These are phyloP conservation scores for Kwoniella newhampshirensis DNA, from an alignment of 768 basidiomycete species.

Conservation along the genomic window DNA sequence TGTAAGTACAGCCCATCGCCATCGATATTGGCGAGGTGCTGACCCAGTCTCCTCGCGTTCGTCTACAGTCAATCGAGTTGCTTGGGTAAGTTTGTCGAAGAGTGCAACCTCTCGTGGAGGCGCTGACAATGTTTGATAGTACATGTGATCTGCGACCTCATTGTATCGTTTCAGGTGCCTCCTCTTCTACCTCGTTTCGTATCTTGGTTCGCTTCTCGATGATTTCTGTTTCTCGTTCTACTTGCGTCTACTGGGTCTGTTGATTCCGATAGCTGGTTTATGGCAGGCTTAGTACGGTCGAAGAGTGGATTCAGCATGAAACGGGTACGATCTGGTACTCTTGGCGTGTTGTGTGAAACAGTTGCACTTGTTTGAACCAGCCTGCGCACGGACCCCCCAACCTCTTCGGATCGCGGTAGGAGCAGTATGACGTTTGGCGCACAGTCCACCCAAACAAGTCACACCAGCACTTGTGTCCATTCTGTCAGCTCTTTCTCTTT, in stretches of 20 bases:
- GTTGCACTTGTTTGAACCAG: too few relatives aligned
- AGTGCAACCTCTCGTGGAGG: not conserved
- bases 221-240: too few relatives aligned
- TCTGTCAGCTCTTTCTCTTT: not conserved
- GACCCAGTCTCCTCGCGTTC: not conserved
- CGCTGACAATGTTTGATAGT: slow-evolving; percentile 9
- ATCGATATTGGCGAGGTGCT: not conserved
- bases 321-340: too few relatives aligned
- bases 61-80: slow-evolving; percentile 30
- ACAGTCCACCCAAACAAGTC: not conserved
- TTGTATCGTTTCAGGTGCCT: too few relatives aligned
- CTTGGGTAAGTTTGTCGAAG: slow-evolving; percentile 18
- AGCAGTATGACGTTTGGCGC: not conserved
- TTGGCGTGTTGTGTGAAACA: too few relatives aligned
- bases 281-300: too few relatives aligned
- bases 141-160: slow-evolving; percentile 22
- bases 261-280: too few relatives aligned
- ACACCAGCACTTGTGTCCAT: not conserved
- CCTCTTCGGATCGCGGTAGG: not conserved
- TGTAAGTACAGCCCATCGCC: not conserved
- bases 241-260: too few relatives aligned
- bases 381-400: too few relatives aligned
- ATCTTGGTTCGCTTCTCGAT: too few relatives aligned
- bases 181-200: too few relatives aligned
- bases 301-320: too few relatives aligned